Evolutionary conservation across 176 grass and related monocot genomes (phyloP), one percentile per base, ranked within the genome.

Genomic region (Cenchrus fungigraminus): DNA sequence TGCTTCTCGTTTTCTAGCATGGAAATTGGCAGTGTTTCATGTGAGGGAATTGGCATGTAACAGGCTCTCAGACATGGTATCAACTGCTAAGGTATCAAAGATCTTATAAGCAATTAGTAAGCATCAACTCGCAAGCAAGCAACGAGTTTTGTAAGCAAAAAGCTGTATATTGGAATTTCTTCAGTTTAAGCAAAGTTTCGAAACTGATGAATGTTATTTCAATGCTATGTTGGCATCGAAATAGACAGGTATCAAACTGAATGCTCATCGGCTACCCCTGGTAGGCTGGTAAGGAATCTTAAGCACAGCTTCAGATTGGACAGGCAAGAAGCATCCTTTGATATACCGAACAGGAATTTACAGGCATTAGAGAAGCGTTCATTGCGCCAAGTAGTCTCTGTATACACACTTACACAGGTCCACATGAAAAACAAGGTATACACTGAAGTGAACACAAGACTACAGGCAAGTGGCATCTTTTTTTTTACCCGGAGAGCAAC

Each of bases 371-470:
- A 89, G 17, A 6, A 67, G 44, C 68, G 70, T 75, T 81, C 71
- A 63, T 34, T 55, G 52, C 68, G 55, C 77, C 52, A 68, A 53
- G 31, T 53, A 51, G 13, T 61, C 65, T 61, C 8, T 72, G 20
- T 80, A 79, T 49, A 49, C 58, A 79, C 31, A 82, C 72, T 34
- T 65, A 12, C 15, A 59, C 76, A 84, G 67, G 16, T 32, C 56
- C 45, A 46, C 71, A 68, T 71, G 74, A 16, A 12, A 20, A 52
- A 45, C 60, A 25, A 49, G 68, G 58, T 7, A 61, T 28, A 78
- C 16, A 55, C 29, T 82, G 43, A 40, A 40, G 37, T 40, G 37
- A 60, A 78, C 50, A 44, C 29, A 76, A 60, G 25, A 64, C 1
- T 65, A 56, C 44, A 77, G 71, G 28, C 53, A 59, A 68, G 44